Evolutionary conservation across 2,329 filamentous ascomycete genomes (phyloP), one percentile per base, ranked within the genome.

Genomic region (Stemphylium lycopersici): DNA sequence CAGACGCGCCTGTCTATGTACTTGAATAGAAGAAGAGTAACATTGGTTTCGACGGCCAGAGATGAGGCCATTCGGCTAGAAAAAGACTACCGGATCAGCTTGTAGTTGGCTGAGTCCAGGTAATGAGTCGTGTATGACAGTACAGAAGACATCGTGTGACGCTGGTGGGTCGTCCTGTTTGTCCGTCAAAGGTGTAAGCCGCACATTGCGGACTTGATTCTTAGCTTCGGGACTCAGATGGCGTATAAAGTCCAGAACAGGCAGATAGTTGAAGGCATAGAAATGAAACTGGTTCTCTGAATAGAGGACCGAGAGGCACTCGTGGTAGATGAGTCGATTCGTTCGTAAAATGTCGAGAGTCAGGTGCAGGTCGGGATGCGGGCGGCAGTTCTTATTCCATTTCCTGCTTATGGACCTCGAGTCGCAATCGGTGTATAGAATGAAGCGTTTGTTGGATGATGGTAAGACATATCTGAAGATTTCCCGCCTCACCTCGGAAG

Each of bases 391-490:
- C 43, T 66, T 66, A 49, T 73, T 74, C 69, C 69, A 75, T 47
- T 69, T 73, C 48, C 70, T 70, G 59, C 73, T 76, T 46, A 80
- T 62, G 8, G 65, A 66, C 15, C 63, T 71, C 6, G 74, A 61
- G 20, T 77, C 74, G 57, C 77, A 77, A 61, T 79, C 73, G 29
- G 78, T 80, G 62, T 78, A 77, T 55, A 82, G 70, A 11, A 79
- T 72, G 54, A 81, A 78, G 16, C 79, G 75, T 34, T 75, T 77
- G 53, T 72, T 71, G 12, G 71, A 71, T 22, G 69, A 71, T 4
- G 74, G 74, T 12, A 76, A 59, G 32, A 76, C 61, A 59, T 74
- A 73, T 65, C 70, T 64, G 50, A 75, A 67, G 43, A 76, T 76
- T 45, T 75, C 71, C 45, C 71, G 67, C 18, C 74, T 67, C 37